Base-by-base conservation (phyloP, 1,284 basidiomycete genomes). In the Ganoderma sp. region DNA sequence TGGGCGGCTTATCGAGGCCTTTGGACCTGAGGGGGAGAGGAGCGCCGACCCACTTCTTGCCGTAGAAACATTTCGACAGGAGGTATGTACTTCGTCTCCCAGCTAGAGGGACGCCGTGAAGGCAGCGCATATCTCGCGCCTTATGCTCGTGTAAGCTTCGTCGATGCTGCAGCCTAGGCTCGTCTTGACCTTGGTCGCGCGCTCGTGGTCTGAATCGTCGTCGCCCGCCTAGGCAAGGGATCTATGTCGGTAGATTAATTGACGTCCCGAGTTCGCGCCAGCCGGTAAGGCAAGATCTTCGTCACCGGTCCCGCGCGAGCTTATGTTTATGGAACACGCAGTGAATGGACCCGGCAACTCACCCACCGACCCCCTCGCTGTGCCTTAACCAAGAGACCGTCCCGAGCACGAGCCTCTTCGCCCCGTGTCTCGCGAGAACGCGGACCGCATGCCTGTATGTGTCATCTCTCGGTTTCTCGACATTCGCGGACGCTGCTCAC, bases 171-270 rank as follows among this genome's bases (percentile, higher is more conserved):
- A 1, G 48, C 48, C 48, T 25, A 52, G 48, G n/a, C 48, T 25
- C 12, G 22, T 52, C 3, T 4, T 12, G 3, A 52, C 2, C 8
- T 52, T 25, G n/a, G 12, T 22, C 22, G 12, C 48, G 9, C 48
- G 25, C 48, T 15, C 48, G 12, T 52, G 48, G 48, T 10, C 22
- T 50, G 22, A 25, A 52, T 52, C 22, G 48, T 25, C 48, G 22
- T 52, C 22, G 48, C 22, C 48, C 12, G 48, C 22, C 25, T 52
- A 14, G 48, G 22, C 48, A 14, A 0, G 48, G 48, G 22, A 52
- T 52, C 48, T 25, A 25, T n/a, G 9, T 52, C 48, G 48, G 48
- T 52, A 52, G 48, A 52, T 52, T 25, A 52, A 52, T 25, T n/a
- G 48, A 52, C 3, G 4, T 52, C 48, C 22, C 48, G 22, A 14